Evolutionary conservation across 176 grass and related monocot species (phyloP).

Genomic region (Neostapfia colusana): DNA sequence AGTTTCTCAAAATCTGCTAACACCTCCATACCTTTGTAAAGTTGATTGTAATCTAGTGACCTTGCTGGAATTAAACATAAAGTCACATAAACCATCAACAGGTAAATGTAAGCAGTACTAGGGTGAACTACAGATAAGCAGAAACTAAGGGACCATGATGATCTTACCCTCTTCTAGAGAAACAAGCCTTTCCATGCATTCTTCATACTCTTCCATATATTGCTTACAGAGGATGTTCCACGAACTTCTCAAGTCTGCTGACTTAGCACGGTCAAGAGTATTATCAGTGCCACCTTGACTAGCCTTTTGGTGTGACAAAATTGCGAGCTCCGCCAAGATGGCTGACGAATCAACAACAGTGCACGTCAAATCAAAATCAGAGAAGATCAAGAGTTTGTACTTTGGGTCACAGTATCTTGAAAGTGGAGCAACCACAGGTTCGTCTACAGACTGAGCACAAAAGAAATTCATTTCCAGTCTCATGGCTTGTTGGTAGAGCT

Average conservation of each 20-base stretch:
- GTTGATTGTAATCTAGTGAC: slow-evolving; percentile 65
- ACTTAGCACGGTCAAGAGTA: slow-evolving; percentile 44
- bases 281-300: slow-evolving; percentile 59
- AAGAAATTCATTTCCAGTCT: slow-evolving; percentile 85
- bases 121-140: slow-evolving; percentile 16
- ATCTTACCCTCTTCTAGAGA: slow-evolving; percentile 65
- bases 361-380: slow-evolving; percentile 99
- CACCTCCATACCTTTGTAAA: slow-evolving; percentile 65
- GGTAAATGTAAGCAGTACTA: slow-evolving; percentile 23
- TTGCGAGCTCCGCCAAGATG: slow-evolving; percentile 86
- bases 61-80: slow-evolving; percentile 55
- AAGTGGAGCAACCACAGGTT: slow-evolving; percentile 72
- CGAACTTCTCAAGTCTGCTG: slow-evolving; percentile 62
- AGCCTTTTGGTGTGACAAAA: slow-evolving; percentile 70
- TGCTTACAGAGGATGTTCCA: slow-evolving; percentile 77
- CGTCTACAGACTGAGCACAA: slow-evolving; percentile 51
- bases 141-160: slow-evolving; percentile 34
- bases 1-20: slow-evolving; percentile 84
- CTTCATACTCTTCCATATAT: slow-evolving; percentile 81
- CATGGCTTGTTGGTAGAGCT: slow-evolving; percentile 88
- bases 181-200: slow-evolving; percentile 82
- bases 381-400: slow-evolving; percentile 72
- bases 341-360: slow-evolving; percentile 90
- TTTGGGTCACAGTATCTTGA: slow-evolving; percentile 64
- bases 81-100: not conserved